Base-by-base conservation (phyloP, 1,139 yeast species). In the Citeromyces hawaiiensis region DNA sequence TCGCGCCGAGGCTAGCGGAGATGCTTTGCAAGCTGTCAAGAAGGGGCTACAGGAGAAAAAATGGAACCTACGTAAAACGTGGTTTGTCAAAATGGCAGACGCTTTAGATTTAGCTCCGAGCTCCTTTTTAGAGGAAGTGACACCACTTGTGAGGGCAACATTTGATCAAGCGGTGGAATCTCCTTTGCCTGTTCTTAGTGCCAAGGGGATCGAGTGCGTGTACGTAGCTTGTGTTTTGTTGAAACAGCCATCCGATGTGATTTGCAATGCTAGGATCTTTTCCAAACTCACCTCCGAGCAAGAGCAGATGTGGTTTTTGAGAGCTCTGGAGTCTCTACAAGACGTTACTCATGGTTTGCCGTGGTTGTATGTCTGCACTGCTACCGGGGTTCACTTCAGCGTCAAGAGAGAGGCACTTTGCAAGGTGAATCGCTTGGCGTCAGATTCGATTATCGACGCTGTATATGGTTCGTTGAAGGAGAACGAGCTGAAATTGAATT, bases 11-110 rank as follows among this genome's bases (percentile, higher is more conserved):
- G 45, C 47, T 13, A 45, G 45, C n/a, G 40, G 48, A 27, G 35
- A 2, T 38, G 40, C 45, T 3, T 27, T 47, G 2, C 60, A 60
- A 10, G 63, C 66, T 13, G 55, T 83, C 30, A 55, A 58, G 16
- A 57, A 63, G 19, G 96, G 96, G 0, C 60, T 87, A 13, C 52
- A 60, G 11, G 91, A 83, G 31, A 70, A 82, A 48, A 83, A 83
- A 47, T 58, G 69, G 9, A 71, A 70, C 31, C 56, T 83, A 32
- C 72, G 80, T 47, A 75, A 72, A 49, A 61, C 75, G 18, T 91
- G 97, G 97, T 68, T 71, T 40, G 54, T 67, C 30, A 62, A 73
- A 6, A 53, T 78, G 27, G 81, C 74, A 11, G 51, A 58, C 4
- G 49, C 51, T 4, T 38, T 60, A 2, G 37, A 48, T 4, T 36